Percentiles rank a stretch among this genome's conserved stretches.
Conservation (phyloP, 768 basidiomycete species). For the Trametes sanguinea region DNA sequence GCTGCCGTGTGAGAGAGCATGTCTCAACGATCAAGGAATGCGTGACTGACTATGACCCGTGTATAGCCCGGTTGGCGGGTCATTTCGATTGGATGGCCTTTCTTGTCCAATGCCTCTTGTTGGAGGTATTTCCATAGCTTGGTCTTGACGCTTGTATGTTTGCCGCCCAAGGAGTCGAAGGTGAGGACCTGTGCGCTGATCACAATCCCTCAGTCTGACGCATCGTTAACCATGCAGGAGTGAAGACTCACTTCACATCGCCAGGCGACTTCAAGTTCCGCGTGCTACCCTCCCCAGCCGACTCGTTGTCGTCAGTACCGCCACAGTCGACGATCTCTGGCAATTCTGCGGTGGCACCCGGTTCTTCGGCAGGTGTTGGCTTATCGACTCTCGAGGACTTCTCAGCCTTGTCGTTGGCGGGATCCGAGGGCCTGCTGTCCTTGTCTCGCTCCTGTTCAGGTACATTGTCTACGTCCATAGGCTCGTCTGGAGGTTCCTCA, state of each 20-base stretch:
- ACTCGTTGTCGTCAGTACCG: background rate
- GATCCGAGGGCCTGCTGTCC: constrained; percentile 3
- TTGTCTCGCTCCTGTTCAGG: background rate
- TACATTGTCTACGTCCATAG: constrained; percentile 22
- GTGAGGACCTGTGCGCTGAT: constrained; percentile 79
- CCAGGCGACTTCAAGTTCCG: too few relatives aligned
- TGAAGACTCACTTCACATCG: background rate
- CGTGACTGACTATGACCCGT: constrained; percentile 26
- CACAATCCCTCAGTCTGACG: too few relatives aligned
- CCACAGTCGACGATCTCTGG: background rate
- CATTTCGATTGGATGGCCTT: constrained; percentile 18
- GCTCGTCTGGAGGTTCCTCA: constrained; percentile 22
- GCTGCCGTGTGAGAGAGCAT: background rate
- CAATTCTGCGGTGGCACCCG: background rate
- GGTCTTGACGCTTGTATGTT: constrained; percentile 66
- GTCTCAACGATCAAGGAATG: background rate
- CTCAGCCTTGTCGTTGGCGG: background rate
- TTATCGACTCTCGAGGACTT: background rate
- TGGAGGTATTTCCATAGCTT: constrained; percentile 67
- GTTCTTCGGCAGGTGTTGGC: background rate
- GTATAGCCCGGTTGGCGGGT: constrained; percentile 17
- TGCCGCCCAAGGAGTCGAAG: constrained; percentile 82
- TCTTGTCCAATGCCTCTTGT: constrained; percentile 79
- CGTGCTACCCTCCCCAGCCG: background rate
- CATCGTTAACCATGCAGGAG: too few relatives aligned